Evolutionary conservation across 345 rosid species (phyloP), one percentile per base, ranked within the genome.

Genomic region (Lenwebbia sp.): DNA sequence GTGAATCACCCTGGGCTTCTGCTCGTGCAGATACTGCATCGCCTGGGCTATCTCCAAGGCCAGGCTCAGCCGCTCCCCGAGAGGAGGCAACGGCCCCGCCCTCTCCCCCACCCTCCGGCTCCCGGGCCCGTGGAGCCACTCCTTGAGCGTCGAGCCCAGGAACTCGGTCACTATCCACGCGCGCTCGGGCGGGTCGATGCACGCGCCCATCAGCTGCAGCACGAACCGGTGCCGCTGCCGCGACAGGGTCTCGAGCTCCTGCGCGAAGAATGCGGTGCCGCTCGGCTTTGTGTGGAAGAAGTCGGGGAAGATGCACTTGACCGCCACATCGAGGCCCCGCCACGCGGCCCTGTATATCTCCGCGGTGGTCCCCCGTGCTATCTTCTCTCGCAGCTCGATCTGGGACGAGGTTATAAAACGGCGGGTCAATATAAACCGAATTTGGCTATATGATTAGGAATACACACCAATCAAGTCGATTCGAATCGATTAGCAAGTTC

Each of bases 1-100:
- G 62, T 92, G 95, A n/a, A 92, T 65, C n/a, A 94, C 88, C 88
- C 87, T 92, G 0, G 96, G 95, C 52, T 86, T 90, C 83, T 94
- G 96, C 84, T 90, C 93, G 86, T 94, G 96, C 23, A 94, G 90
- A 25, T 94, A 91, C 55, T 93, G 94, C 94, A 94, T 92, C 13
- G 92, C 95, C 83, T 91, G 94, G 25, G 96, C 89, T 41, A 92
- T 94, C 89, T 94, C 95, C 89, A 92, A 10, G 0, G 94, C 94
- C 85, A 58, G 89, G 4, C 23, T 52, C 65, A 94, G 47, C 60
- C 96, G 88, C 83, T 89, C 90, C 49, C 82, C 54, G 3, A 94
- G n/a, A 7, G 91, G 90, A 5, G 96, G 94, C 55, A 93, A 58
- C 1, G 93, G 92, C 5, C 83, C n/a, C 5, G 23, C 76, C 87